phyloP scores from a whole-genome alignment of 2,329 filamentous ascomycete genomes.

The Xylariaceae sp. region DNA sequence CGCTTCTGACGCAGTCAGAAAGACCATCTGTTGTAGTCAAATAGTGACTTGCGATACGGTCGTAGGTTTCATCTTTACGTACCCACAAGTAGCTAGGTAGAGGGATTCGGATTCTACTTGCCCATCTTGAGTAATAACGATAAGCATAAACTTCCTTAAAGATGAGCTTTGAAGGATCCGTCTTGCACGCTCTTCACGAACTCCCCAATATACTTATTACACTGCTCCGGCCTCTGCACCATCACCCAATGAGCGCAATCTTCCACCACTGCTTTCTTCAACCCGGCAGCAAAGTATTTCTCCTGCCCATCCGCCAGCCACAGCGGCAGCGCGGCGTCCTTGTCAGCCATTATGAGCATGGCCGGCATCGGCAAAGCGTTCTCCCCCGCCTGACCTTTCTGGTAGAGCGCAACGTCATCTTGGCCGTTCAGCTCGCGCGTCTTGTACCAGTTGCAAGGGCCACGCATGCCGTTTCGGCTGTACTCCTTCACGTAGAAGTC shows the following conservation, averaged over 20 bases:
- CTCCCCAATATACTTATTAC: conserved; percentile 63
- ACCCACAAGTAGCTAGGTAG: too few species aligned
- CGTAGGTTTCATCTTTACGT: too few species aligned
- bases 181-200: conserved; percentile 59
- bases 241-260: conserved; percentile 77
- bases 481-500: conserved; percentile 75
- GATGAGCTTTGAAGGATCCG: conserved; percentile 29
- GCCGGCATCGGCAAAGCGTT: conserved; percentile 53
- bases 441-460: conserved; percentile 87
- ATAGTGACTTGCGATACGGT: too few species aligned
- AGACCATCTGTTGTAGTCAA: too few species aligned
- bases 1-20: too few species aligned
- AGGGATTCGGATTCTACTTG: too few species aligned
- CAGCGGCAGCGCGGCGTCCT: conserved; percentile 69
- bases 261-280: conserved; percentile 53
- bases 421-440: conserved; percentile 67
- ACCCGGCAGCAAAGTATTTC: conserved; percentile 56
- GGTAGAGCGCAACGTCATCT: conserved; percentile 63
- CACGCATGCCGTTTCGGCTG: conserved; percentile 66
- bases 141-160: too few species aligned
- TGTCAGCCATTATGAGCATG: conserved; percentile 69
- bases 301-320: conserved; percentile 70
- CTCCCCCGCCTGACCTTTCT: conserved; percentile 20
- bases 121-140: too few species aligned
- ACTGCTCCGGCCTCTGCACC: conserved; percentile 64